phyloP scores from a whole-genome alignment of 106 monocot species.

The Xerophyta viscosa region DNA sequence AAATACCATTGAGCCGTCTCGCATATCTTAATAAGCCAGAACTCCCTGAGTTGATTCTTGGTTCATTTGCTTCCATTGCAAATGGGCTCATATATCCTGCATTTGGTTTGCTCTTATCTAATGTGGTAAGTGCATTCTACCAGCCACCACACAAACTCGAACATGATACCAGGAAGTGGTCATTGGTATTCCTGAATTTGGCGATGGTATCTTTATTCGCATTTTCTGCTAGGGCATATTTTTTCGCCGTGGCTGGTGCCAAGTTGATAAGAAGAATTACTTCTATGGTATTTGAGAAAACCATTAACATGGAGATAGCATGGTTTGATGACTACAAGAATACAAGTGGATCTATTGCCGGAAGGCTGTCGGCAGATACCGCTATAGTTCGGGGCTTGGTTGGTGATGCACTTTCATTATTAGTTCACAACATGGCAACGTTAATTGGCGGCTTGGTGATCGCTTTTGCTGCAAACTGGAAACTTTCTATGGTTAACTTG shows the following conservation, averaged over 20 bases:
- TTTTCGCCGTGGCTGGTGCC: constrained; percentile 46
- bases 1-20: constrained; percentile 37
- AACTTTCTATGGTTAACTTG: constrained; percentile 41
- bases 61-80: constrained; percentile 26
- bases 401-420: constrained; percentile 40
- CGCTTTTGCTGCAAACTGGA: constrained; percentile 57
- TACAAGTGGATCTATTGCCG: constrained; percentile 54
- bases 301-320: constrained; percentile 48
- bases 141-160: constrained; percentile 39
- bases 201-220: constrained; percentile 24
- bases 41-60: constrained; percentile 31
- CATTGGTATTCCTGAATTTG: constrained; percentile 34
- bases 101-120: constrained; percentile 34
- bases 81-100: constrained; percentile 39
- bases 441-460: constrained; percentile 36
- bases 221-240: constrained; percentile 29
- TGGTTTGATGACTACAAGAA: constrained; percentile 61
- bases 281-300: constrained; percentile 58
- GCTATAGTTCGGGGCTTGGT: constrained; percentile 47
- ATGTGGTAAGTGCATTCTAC: constrained; percentile 36
- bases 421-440: constrained; percentile 48
- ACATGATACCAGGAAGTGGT: constrained; percentile 38
- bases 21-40: constrained; percentile 59
- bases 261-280: constrained; percentile 52
- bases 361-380: constrained; percentile 48